Conservation (phyloP, 202 grass and related monocot species). For the Setaria italica region DNA sequence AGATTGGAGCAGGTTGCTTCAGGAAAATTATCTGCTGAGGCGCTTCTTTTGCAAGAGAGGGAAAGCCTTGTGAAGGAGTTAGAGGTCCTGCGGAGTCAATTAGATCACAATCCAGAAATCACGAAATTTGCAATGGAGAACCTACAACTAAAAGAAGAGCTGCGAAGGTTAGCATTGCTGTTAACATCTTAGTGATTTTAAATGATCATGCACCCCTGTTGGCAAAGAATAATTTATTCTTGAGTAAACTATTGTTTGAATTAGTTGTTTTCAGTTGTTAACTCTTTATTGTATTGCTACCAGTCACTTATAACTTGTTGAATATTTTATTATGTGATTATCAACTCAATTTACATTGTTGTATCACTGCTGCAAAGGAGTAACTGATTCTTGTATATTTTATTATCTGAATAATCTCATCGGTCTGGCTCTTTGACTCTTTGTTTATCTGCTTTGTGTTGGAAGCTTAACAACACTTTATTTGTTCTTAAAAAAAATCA, state of each 20-base stretch:
- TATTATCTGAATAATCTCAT: neutral
- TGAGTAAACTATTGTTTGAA: neutral
- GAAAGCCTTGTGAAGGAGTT: constrained; percentile 79
- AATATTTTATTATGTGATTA: constrained; percentile 17
- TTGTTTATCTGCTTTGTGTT: constrained; percentile 13
- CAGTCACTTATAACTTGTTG: constrained; percentile 1
- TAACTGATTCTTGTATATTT: constrained; percentile 9
- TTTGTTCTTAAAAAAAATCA: constrained; percentile 39
- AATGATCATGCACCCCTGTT: neutral
- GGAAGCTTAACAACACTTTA: constrained; percentile 18
- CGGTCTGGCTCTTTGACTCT: constrained; percentile 2
- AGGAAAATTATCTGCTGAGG: constrained; percentile 78
- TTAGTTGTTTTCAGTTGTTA: neutral
- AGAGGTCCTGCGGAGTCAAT: constrained; percentile 64
- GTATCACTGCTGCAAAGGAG: neutral
- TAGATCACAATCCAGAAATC: constrained; percentile 91
- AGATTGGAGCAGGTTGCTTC: constrained; percentile 80
- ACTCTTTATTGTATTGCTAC: neutral
- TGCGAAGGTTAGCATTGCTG: constrained; percentile 72
- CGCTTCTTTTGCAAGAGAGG: constrained; percentile 81
- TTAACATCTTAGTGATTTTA: neutral
- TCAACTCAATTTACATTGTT: neutral
- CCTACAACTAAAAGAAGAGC: constrained; percentile 88
- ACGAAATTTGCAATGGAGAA: constrained; percentile 99
- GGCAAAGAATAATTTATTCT: neutral